Percentiles rank a stretch among this genome's conserved stretches.
Conservation (phyloP, 108 stramenopile species). For the Aurantiochytrium sp. region DNA sequence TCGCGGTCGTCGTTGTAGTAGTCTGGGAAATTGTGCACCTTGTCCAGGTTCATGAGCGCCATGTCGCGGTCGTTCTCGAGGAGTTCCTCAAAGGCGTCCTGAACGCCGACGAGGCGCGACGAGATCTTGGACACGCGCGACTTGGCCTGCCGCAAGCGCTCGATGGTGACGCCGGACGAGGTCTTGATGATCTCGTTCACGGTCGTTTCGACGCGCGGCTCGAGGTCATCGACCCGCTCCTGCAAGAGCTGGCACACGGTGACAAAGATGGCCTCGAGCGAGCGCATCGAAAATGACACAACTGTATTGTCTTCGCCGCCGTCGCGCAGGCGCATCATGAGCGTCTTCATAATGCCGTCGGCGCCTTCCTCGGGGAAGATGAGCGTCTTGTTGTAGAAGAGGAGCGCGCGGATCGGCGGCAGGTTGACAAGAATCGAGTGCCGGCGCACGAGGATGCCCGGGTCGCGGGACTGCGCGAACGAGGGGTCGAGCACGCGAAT, state of each 20-base stretch:
- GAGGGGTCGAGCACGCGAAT: not conserved
- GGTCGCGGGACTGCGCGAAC: slow-evolving; percentile 15
- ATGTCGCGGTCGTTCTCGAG: slow-evolving; percentile 23
- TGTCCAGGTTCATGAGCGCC: slow-evolving; percentile 31
- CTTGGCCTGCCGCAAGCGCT: slow-evolving; percentile 13
- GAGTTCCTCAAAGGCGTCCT: not conserved
- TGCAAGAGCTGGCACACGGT: not conserved
- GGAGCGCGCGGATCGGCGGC: slow-evolving; percentile 1
- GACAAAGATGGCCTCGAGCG: not conserved
- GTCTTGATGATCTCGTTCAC: not conserved
- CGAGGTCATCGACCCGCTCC: not conserved
- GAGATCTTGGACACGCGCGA: not conserved
- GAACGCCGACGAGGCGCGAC: not conserved
- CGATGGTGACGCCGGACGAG: slow-evolving; percentile 5
- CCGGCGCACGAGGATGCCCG: not conserved
- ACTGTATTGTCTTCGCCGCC: not conserved
- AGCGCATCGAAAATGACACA: not conserved
- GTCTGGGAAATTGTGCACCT: not conserved
- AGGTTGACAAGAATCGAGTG: slow-evolving; percentile 19
- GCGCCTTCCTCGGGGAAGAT: not conserved
- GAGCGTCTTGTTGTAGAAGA: slow-evolving; percentile 11
- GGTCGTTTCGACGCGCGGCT: not conserved
- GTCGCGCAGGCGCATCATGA: not conserved
- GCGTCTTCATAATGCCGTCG: not conserved
- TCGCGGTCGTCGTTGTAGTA: not conserved